A percentile compares a stretch with the other conserved stretches of the same genome.
phyloP scores from a whole-genome alignment of 2,329 filamentous ascomycete genomes.

The Sclerotinia borealis region DNA sequence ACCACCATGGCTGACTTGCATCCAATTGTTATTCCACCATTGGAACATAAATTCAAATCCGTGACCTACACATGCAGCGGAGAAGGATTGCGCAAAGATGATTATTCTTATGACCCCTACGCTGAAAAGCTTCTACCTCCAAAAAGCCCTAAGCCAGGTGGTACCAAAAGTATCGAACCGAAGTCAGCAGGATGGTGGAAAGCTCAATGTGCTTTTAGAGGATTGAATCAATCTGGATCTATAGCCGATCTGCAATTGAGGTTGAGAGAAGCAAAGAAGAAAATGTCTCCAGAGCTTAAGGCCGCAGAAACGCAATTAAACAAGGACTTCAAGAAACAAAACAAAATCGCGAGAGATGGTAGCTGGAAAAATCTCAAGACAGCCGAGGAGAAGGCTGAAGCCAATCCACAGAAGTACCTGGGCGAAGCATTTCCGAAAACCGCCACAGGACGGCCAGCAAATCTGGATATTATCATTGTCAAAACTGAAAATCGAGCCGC shows the following conservation, averaged over 20 bases:
- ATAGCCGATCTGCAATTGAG: conserved; percentile 17
- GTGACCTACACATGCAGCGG: conserved; percentile 20
- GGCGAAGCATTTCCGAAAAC: conserved; percentile 16
- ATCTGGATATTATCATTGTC: conserved; percentile 17
- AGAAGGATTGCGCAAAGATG: conserved; percentile 19
- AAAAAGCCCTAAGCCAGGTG: conserved; percentile 15
- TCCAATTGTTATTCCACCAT: conserved; percentile 16
- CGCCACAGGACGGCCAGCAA: conserved; percentile 16
- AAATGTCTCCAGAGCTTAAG: conserved; percentile 18
- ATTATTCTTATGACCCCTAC: conserved; percentile 17
- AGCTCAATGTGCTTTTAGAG: conserved; percentile 20
- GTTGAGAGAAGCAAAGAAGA: conserved; percentile 19
- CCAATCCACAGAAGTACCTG: conserved; percentile 14
- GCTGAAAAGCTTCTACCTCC: conserved; percentile 16
- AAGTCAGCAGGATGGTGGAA: conserved; percentile 19
- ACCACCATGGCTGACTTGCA: conserved; percentile 16
- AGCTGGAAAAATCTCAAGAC: conserved; percentile 13
- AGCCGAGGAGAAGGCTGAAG: conserved; percentile 16
- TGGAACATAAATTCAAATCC: conserved; percentile 16
- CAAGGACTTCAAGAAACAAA: conserved; percentile 16
- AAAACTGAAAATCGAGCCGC: conserved; percentile 13
- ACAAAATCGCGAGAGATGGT: conserved; percentile 9
- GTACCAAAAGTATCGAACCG: conserved; percentile 14
- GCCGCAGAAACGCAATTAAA: conserved; percentile 16
- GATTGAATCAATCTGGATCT: conserved; percentile 16